Base-by-base conservation (phyloP, 2,329 filamentous ascomycete species). In the Harringtonia aguacate region DNA sequence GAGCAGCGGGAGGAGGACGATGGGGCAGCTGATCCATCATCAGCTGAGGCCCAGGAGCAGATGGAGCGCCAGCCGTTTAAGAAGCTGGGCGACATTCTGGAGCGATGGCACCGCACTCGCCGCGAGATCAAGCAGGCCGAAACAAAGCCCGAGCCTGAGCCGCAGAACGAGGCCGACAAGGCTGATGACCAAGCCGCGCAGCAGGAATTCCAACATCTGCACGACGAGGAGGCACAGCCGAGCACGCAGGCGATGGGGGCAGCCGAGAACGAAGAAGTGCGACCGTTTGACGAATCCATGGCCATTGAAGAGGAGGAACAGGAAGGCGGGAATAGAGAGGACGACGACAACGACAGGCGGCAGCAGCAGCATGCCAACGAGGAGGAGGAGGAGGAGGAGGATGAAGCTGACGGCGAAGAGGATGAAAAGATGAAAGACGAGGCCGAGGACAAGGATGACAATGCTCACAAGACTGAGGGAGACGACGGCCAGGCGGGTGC, bases 171-270 rank as follows among this genome's bases (percentile, higher is more conserved):
- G 8, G 36, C 42, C 53, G 36, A 38, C 12, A 36, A 48, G 35
- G 28, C 24, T 27, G 24, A 27, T 10, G 24, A 27, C n/a, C 81
- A 92, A 49, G 83, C 86, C 70, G 72, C 76, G 10, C 73, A 82
- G 56, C 77, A 77, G n/a, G 88, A 95, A 57, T 95, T 95, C 57
- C 88, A 97, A 65, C 92, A 99, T 63, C 69, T 97, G 4, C 82
- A 84, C 48, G 80, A 95, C 52, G 86, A 95, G 48, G 76, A 92
- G 27, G 77, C 24, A 10, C 24, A 27, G 24, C 7, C 24, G 24
- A 27, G 24, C 24, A 27, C 24, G 24, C 24, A 27, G 77, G 89
- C 85, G 2, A 78, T 95, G 46, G 86, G 94, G 44, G 74, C 82
- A 3, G 86, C 89, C 4, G 84, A 78, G 13, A 83, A 94, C 50